Conservation (phyloP, 805 yeast species). For the Candida nonsorbophila region DNA sequence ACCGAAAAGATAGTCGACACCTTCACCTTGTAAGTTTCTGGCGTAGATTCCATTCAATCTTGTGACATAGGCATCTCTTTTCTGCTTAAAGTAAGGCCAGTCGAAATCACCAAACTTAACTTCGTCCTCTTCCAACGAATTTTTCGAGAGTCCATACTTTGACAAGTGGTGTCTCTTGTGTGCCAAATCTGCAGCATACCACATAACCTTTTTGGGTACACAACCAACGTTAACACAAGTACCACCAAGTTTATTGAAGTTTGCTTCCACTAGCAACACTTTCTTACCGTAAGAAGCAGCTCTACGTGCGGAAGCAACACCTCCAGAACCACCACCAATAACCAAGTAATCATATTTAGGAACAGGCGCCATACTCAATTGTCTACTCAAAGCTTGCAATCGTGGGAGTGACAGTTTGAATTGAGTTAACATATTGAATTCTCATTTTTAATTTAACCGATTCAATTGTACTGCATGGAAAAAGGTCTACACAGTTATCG, state of each 20-base stretch:
- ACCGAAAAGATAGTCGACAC: conserved; percentile 83
- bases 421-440: too few relatives aligned
- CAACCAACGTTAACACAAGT: conserved; percentile 99
- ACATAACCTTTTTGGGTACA: conserved; percentile 98
- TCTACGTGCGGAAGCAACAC: conserved; percentile 96
- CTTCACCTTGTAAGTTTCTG: conserved; percentile 79
- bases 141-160: conserved; percentile 74
- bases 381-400: conserved; percentile 22
- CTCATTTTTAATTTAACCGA: too few relatives aligned
- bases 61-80: conserved; percentile 86
- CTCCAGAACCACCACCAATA: conserved; percentile 99
- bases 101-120: conserved; percentile 54
- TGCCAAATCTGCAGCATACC: conserved; percentile 94
- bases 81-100: conserved; percentile 77
- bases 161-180: conserved; percentile 65
- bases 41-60: conserved; percentile 93
- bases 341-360: conserved; percentile 84
- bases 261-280: conserved; percentile 74
- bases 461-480: too few relatives aligned
- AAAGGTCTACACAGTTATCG: too few relatives aligned
- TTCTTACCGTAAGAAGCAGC: conserved; percentile 94
- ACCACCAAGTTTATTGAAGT: conserved; percentile 73
- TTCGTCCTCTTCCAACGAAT: conserved; percentile 37
- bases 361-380: conserved; percentile 45
- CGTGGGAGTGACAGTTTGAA: too few relatives aligned